These are phyloP conservation scores for Blastobotrys peoriensis DNA, from an alignment of 805 yeast species.

Conservation along the genomic window DNA sequence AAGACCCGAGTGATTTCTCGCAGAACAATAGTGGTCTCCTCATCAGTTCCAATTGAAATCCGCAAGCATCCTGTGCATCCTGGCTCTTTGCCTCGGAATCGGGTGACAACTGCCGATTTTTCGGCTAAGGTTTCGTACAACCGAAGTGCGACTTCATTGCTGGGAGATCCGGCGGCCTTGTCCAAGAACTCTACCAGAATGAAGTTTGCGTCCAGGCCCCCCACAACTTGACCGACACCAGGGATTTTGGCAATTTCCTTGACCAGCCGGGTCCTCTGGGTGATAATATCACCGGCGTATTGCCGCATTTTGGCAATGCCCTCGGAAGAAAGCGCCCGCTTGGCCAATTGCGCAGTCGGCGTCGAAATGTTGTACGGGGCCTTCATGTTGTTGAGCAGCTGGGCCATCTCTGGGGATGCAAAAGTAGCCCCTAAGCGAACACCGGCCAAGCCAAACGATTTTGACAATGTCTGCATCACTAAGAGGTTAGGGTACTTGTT, in stretches of 20 bases:
- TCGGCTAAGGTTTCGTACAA: conserved; percentile 69
- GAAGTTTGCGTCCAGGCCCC: conserved; percentile 86
- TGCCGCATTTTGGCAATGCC: conserved; percentile 56
- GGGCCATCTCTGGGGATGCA: conserved; percentile 53
- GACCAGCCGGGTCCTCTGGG: conserved; percentile 52
- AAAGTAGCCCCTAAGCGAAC: conserved; percentile 82
- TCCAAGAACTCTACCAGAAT: conserved; percentile 66
- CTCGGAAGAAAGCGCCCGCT: conserved; percentile 57
- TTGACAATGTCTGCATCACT: conserved; percentile 87
- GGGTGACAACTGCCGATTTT: conserved; percentile 69
- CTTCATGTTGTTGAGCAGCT: conserved; percentile 78
- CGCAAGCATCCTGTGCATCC: conserved; percentile 88
- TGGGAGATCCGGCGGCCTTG: conserved; percentile 51
- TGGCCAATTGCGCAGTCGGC: conserved; percentile 68
- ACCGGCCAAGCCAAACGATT: conserved; percentile 95
- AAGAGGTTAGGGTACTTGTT: conserved; percentile 76
- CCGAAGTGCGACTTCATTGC: conserved; percentile 56
- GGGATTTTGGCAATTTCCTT: conserved; percentile 48
- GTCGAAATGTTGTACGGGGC: conserved; percentile 94
- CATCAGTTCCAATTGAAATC: conserved; percentile 76
- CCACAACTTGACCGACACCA: conserved; percentile 68
- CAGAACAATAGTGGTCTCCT: conserved; percentile 61
- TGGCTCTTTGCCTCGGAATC: conserved; percentile 85
- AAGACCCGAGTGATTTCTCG: conserved; percentile 38
- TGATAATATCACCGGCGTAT: conserved; percentile 43